Conservation (phyloP, 2,329 filamentous ascomycete genomes). For the Penicillium sp. region DNA sequence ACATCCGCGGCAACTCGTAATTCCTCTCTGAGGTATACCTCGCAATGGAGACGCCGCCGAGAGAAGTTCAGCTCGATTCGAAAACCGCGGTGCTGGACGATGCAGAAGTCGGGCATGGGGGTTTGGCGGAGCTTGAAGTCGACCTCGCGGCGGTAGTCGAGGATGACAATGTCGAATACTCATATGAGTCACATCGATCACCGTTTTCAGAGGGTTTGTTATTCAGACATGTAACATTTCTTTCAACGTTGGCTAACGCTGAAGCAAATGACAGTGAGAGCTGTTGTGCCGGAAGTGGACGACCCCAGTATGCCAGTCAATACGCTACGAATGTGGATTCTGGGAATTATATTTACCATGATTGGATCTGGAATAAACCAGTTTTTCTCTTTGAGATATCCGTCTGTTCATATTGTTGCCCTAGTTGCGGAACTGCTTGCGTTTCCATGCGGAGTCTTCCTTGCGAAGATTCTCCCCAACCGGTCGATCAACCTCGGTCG, state of each 20-base stretch:
- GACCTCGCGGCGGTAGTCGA: slow-evolving; percentile 12
- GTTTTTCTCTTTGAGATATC: slow-evolving; percentile 46
- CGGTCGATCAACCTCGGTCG: slow-evolving; percentile 20
- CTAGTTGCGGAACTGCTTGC: slow-evolving; percentile 44
- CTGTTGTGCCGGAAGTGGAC: slow-evolving; percentile 25
- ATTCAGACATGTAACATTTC: background rate
- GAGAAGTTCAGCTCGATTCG: slow-evolving; percentile 1
- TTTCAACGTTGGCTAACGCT: background rate
- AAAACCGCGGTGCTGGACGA: slow-evolving; percentile 5
- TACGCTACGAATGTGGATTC: slow-evolving; percentile 38
- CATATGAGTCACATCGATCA: slow-evolving; percentile 24
- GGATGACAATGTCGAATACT: slow-evolving; percentile 10
- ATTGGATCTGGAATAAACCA: slow-evolving; percentile 45
- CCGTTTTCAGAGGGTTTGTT: slow-evolving; percentile 21
- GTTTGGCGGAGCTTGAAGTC: slow-evolving; percentile 12
- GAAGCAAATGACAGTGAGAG: slow-evolving; percentile 14
- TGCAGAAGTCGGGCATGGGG: slow-evolving; percentile 5
- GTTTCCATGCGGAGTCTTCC: slow-evolving; percentile 38
- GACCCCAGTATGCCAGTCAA: slow-evolving; percentile 26
- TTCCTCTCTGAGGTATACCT: background rate
- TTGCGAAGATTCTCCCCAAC: slow-evolving; percentile 39
- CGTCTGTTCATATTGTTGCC: slow-evolving; percentile 41
- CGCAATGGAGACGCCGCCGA: slow-evolving; percentile 3
- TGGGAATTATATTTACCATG: slow-evolving; percentile 45
- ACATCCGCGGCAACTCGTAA: background rate